Percentiles rank a stretch among this genome's conserved stretches.
phyloP scores from a whole-genome alignment of 495 filamentous ascomycete species.

The Daldinia decipiens region DNA sequence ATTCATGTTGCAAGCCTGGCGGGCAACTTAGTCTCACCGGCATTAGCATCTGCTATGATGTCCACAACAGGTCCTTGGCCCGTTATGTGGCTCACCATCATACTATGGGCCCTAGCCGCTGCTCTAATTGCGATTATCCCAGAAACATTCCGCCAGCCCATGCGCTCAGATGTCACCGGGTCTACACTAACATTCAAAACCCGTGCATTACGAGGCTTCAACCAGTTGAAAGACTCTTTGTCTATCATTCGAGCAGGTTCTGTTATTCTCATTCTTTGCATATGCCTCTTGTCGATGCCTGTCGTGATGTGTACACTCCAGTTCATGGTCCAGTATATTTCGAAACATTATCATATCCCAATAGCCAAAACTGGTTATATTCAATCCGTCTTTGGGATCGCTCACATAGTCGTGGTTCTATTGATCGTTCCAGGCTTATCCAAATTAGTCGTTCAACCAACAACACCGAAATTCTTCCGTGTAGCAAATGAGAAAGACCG shows the following conservation, averaged over 20 bases:
- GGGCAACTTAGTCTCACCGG: constrained; percentile 62
- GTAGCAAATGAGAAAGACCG: constrained; percentile 36
- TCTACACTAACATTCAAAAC: constrained; percentile 24
- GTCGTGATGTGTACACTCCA: constrained; percentile 42
- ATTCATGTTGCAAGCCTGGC: constrained; percentile 59
- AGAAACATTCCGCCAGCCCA: constrained; percentile 52
- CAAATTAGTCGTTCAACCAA: constrained; percentile 25
- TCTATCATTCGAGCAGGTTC: constrained; percentile 37
- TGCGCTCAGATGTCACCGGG: background rate
- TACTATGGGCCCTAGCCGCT: constrained; percentile 44
- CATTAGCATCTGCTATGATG: constrained; percentile 68
- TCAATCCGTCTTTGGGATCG: constrained; percentile 46
- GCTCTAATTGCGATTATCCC: constrained; percentile 53
- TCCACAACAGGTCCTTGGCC: constrained; percentile 65
- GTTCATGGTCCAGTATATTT: constrained; percentile 47
- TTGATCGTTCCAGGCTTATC: constrained; percentile 42
- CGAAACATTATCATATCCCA: constrained; percentile 46
- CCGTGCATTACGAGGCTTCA: constrained; percentile 21
- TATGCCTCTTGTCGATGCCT: constrained; percentile 39
- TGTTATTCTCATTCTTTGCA: constrained; percentile 38
- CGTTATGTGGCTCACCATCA: constrained; percentile 52
- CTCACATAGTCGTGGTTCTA: constrained; percentile 41
- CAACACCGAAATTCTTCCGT: constrained; percentile 33
- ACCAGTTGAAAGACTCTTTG: constrained; percentile 38
- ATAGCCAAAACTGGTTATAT: constrained; percentile 45